These are phyloP conservation scores for Hyphochytrium catenoides DNA, from an alignment of 352 stramenopile species.

Conservation along the genomic window DNA sequence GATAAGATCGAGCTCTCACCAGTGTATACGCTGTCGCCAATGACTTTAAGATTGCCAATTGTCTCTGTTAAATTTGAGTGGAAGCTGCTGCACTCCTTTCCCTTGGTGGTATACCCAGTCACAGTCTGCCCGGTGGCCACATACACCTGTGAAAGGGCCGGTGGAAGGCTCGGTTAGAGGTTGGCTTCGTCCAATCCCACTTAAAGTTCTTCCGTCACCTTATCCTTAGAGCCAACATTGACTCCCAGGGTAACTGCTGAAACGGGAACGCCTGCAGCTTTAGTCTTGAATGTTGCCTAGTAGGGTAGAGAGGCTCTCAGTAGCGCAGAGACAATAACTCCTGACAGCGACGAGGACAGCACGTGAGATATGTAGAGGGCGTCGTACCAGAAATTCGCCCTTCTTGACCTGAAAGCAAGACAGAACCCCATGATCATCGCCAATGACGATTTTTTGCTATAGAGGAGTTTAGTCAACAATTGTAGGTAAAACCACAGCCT, in stretches of 20 bases:
- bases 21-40: slow-evolving; percentile 41
- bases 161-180: too few species aligned
- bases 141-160: slow-evolving; percentile 15
- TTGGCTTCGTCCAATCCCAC: too few species aligned
- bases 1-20: background rate
- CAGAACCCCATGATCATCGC: slow-evolving; percentile 47
- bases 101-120: slow-evolving; percentile 48
- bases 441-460: slow-evolving; percentile 61
- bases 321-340: background rate
- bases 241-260: background rate
- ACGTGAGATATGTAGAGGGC: too few species aligned
- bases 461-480: background rate
- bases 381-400: slow-evolving; percentile 33
- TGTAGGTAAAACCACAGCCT: background rate
- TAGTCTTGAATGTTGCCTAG: background rate
- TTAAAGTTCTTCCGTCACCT: too few species aligned
- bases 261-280: background rate
- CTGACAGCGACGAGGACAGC: slow-evolving; percentile 4
- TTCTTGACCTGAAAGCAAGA: slow-evolving; percentile 60
- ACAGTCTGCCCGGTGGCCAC: slow-evolving; percentile 37
- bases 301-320: background rate
- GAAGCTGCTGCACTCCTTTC: slow-evolving; percentile 61
- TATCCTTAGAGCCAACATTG: background rate
- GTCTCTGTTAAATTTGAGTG: slow-evolving; percentile 54
- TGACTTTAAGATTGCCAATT: slow-evolving; percentile 33